A percentile compares a stretch with the other conserved stretches of the same genome.
These are phyloP conservation scores for Wickerhamomyces queroliae DNA, from an alignment of 805 yeast species.

Conservation along the genomic window DNA sequence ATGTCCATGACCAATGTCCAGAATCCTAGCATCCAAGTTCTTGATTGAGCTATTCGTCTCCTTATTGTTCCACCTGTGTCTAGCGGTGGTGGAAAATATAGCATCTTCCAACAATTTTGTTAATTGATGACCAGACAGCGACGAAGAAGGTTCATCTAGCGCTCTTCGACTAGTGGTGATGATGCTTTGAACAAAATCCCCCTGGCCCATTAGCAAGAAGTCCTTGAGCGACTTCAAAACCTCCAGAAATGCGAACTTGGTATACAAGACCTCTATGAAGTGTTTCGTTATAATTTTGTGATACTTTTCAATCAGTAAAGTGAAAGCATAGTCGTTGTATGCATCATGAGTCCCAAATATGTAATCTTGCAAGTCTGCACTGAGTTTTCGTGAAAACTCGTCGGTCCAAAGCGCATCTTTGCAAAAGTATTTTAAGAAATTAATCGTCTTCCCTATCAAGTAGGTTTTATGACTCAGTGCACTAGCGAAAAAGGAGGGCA, in stretches of 20 bases:
- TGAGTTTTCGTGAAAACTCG: slow-evolving; percentile 28
- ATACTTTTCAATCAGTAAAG: slow-evolving; percentile 30
- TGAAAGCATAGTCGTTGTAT: slow-evolving; percentile 12
- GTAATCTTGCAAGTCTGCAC: slow-evolving; percentile 8
- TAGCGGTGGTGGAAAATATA: slow-evolving; percentile 46
- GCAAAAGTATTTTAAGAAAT: slow-evolving; percentile 60
- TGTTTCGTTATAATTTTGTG: slow-evolving; percentile 48
- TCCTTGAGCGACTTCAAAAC: slow-evolving; percentile 62
- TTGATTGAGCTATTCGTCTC: slow-evolving; percentile 35
- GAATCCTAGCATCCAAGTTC: slow-evolving; percentile 75
- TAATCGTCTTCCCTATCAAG: slow-evolving; percentile 67
- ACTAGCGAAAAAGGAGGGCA: slow-evolving; percentile 40
- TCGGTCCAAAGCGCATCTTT: slow-evolving; percentile 63
- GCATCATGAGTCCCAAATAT: slow-evolving; percentile 11
- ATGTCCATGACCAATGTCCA: slow-evolving; percentile 67
- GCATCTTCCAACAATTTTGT: slow-evolving; percentile 63
- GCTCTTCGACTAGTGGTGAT: slow-evolving; percentile 46
- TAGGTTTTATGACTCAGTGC: slow-evolving; percentile 39
- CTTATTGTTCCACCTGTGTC: slow-evolving; percentile 28
- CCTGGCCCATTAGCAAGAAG: slow-evolving; percentile 63
- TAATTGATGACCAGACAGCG: slow-evolving; percentile 59
- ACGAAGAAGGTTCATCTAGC: slow-evolving; percentile 56
- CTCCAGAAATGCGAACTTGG: slow-evolving; percentile 39
- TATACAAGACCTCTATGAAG: slow-evolving; percentile 43
- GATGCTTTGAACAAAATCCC: slow-evolving; percentile 76